Conservation (phyloP, 2,329 filamentous ascomycete genomes). For the Epichloe glyceriae region DNA sequence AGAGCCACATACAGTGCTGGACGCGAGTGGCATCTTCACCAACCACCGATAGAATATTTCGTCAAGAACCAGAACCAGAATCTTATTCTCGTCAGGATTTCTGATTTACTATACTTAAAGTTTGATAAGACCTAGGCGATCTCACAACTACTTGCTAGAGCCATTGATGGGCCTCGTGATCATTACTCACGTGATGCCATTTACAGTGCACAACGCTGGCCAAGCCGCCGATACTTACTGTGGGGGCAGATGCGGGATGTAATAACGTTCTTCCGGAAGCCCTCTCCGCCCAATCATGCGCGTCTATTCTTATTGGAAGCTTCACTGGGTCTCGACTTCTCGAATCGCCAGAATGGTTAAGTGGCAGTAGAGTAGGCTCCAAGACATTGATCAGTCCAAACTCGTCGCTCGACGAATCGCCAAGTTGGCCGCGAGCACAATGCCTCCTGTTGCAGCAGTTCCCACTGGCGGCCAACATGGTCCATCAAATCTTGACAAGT, state of each 20-base stretch:
- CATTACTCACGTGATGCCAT: constrained; percentile 21
- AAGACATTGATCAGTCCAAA: neutral
- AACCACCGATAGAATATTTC: neutral
- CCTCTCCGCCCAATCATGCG: constrained; percentile 14
- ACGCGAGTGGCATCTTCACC: constrained; percentile 1
- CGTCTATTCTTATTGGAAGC: neutral
- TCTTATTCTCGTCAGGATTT: neutral
- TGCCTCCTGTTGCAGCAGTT: constrained; percentile 30
- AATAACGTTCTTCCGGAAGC: constrained; percentile 17
- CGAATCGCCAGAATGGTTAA: neutral
- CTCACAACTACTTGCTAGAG: constrained; percentile 4
- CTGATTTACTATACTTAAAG: neutral
- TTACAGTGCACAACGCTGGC: constrained; percentile 13
- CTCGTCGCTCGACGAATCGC: neutral
- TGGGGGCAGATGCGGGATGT: constrained; percentile 11
- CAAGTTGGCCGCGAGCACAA: constrained; percentile 4
- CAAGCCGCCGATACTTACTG: constrained; percentile 11
- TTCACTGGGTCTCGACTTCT: neutral
- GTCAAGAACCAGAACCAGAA: neutral
- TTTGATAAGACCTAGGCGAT: neutral
- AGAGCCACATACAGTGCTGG: constrained; percentile 7
- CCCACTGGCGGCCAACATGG: constrained; percentile 29
- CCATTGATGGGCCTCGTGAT: constrained; percentile 17
- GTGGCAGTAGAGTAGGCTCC: neutral
- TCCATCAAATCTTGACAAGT: constrained; percentile 41